phyloP scores from a whole-genome alignment of 176 grass and related monocot genomes.

The Bolboschoenus planiculmis region DNA sequence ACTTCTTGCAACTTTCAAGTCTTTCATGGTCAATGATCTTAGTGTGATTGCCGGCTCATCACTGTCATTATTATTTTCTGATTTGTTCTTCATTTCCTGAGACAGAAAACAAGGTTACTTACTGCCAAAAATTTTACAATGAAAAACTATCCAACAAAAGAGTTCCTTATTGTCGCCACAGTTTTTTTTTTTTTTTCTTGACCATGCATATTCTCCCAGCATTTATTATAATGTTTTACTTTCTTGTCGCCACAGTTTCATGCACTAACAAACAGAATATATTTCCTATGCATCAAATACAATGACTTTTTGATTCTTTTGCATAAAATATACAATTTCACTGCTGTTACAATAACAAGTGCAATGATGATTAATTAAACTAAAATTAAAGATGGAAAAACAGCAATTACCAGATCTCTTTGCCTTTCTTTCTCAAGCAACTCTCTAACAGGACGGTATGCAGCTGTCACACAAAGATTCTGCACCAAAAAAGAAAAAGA shows the following conservation, averaged over 20 bases:
- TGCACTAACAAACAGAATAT: neutral
- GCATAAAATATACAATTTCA: neutral
- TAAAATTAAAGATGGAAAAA: neutral
- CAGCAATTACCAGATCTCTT: conserved; percentile 54
- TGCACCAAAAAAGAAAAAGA: neutral
- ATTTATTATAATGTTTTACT: conserved; percentile 11
- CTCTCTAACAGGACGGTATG: conserved; percentile 88
- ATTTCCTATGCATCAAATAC: neutral
- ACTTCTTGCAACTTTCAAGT: conserved; percentile 80
- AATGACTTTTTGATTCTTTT: neutral
- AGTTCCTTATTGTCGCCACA: neutral
- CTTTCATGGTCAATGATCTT: conserved; percentile 82
- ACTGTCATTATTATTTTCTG: conserved; percentile 22
- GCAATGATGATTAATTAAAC: neutral
- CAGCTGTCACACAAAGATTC: conserved; percentile 89
- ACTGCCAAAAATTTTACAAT: neutral
- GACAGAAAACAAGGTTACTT: neutral
- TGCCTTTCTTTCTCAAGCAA: conserved; percentile 74
- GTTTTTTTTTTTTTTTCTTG: neutral
- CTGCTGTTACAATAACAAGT: neutral
- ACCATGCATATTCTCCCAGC: conserved; percentile 1
- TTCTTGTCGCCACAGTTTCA: conserved; percentile 44
- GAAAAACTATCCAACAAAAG: neutral
- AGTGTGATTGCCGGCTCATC: conserved; percentile 33
- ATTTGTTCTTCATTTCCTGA: neutral